Percentiles rank a stretch among this genome's conserved stretches.
These are phyloP conservation scores for Diplocarpon mali DNA, from an alignment of 2,329 filamentous ascomycete species.

Conservation along the genomic window DNA sequence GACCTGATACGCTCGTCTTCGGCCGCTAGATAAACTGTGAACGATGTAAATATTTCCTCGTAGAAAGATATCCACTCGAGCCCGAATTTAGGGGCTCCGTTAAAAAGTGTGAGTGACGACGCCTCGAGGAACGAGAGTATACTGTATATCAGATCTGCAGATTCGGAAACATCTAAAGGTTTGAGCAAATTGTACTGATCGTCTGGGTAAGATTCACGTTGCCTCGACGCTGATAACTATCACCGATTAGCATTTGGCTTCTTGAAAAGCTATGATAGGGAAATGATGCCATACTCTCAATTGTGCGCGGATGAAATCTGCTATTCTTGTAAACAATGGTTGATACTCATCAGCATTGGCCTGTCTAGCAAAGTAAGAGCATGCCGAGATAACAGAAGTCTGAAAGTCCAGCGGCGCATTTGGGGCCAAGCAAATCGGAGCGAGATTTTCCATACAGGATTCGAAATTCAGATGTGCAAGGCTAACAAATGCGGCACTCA, in stretches of 20 bases:
- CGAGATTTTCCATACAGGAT: conserved; percentile 43
- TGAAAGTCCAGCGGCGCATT: conserved; percentile 49
- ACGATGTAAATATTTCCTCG: conserved; percentile 22
- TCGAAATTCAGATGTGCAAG: conserved; percentile 51
- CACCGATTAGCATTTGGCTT: conserved; percentile 11
- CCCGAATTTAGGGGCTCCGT: conserved; percentile 29
- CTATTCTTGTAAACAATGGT: conserved; percentile 42
- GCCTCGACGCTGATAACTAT: conserved; percentile 16
- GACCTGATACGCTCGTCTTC: conserved; percentile 27
- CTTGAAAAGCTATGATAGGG: too few relatives aligned
- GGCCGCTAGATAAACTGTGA: conserved; percentile 23
- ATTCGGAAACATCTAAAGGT: conserved; percentile 30
- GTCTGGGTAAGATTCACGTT: conserved; percentile 23
- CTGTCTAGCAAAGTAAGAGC: conserved; percentile 49
- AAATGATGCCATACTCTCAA: conserved; percentile 37
- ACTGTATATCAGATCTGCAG: conserved; percentile 36
- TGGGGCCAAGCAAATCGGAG: conserved; percentile 44
- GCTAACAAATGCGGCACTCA: conserved; percentile 56
- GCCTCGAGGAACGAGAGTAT: conserved; percentile 48
- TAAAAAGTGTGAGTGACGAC: conserved; percentile 39
- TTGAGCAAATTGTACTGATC: conserved; percentile 33
- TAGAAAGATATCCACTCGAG: conserved; percentile 29
- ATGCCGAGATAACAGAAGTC: conserved; percentile 50
- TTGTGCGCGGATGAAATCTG: conserved; percentile 45
- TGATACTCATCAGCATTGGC: conserved; percentile 38